Conservation (phyloP, 73 alveolate species). For the Paramecium primaurelia region DNA sequence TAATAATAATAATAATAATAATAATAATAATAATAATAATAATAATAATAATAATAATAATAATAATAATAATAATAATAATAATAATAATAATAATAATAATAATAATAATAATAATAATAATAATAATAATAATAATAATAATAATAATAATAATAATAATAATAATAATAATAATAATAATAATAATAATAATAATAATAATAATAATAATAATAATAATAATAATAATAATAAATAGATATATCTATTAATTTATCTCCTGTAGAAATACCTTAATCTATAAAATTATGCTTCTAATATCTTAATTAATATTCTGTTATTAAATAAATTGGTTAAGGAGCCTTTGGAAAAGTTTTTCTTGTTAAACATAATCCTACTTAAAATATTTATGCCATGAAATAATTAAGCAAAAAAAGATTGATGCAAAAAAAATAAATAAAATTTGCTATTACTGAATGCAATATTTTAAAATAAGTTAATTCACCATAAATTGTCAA, state of each 20-base stretch:
- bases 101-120: too few species aligned
- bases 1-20: too few species aligned
- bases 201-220: not conserved
- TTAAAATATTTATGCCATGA: conserved; percentile 82
- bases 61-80: too few species aligned
- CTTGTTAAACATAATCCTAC: conserved; percentile 72
- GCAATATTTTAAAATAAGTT: conserved; percentile 67
- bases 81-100: too few species aligned
- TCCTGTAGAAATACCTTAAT: not conserved
- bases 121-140: too few species aligned
- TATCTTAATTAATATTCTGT: not conserved
- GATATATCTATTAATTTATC: not conserved
- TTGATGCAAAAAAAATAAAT: conserved; percentile 70
- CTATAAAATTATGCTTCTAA: not conserved
- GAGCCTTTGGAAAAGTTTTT: conserved; percentile 87
- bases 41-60: too few species aligned
- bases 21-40: too few species aligned
- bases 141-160: too few species aligned
- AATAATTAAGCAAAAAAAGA: conserved; percentile 78
- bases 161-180: too few species aligned
- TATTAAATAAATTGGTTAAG: conserved; percentile 77
- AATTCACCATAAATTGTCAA: conserved; percentile 71
- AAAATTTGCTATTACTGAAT: conserved; percentile 76
- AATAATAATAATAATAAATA: not conserved
- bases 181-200: not conserved